These are phyloP conservation scores for Centrapalus pauciflorus DNA, from an alignment of 129 eudicot genomes.

Conservation along the genomic window DNA sequence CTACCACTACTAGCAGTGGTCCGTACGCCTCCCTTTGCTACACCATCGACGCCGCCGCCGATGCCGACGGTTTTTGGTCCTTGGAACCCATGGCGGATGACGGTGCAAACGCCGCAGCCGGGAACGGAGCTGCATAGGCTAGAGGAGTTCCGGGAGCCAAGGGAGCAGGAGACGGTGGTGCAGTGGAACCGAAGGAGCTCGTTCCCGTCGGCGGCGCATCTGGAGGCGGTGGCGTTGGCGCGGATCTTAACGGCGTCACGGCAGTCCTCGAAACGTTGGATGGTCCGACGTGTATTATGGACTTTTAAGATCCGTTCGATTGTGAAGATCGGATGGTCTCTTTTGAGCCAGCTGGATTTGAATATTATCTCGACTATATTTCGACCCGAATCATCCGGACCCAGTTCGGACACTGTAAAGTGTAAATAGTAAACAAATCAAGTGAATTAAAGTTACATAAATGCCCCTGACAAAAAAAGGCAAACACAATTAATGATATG, in stretches of 20 bases:
- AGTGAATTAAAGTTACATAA: slow-evolving; percentile 3
- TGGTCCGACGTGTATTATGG: slow-evolving; percentile 70
- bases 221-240: slow-evolving; percentile 52
- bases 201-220: slow-evolving; percentile 96
- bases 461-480: neutral
- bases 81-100: slow-evolving; percentile 67
- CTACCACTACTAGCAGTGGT: slow-evolving; percentile 89
- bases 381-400: slow-evolving; percentile 87
- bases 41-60: slow-evolving; percentile 18
- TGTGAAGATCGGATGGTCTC: slow-evolving; percentile 65
- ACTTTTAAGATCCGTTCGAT: slow-evolving; percentile 82
- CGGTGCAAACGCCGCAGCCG: slow-evolving; percentile 60
- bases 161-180: slow-evolving; percentile 66
- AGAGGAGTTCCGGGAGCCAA: slow-evolving; percentile 72
- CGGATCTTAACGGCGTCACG: slow-evolving; percentile 67
- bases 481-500: neutral
- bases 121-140: slow-evolving; percentile 65
- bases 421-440: too few species aligned
- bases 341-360: slow-evolving; percentile 87
- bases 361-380: slow-evolving; percentile 92
- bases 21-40: slow-evolving; percentile 46
- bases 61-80: slow-evolving; percentile 24
- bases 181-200: slow-evolving; percentile 92
- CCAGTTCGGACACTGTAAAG: slow-evolving; percentile 80
- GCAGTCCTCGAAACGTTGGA: slow-evolving; percentile 78